Evolutionary conservation across 2,329 filamentous ascomycete species (phyloP), one percentile per base, ranked within the genome.

Genomic region (Gaeumannomyces sp.): DNA sequence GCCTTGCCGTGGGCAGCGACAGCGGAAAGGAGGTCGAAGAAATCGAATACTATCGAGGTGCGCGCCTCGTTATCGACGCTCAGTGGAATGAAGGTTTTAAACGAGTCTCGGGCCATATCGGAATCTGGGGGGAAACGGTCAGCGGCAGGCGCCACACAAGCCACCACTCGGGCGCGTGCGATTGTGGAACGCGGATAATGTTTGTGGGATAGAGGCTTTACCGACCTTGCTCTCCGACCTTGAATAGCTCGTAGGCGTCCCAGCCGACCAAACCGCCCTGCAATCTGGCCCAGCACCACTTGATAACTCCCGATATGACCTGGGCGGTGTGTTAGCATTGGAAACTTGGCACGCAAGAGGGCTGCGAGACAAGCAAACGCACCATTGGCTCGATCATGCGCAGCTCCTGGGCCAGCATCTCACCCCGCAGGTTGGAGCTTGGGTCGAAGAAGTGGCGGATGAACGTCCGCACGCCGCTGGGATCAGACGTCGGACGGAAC

Each of bases 241-340:
- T 93, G 82, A 99, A 99, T 28, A 96, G 84, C 75, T 98, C 93
- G 74, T 99, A 99, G 58, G 92, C 92, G 72, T 97, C 93, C 95
- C 95, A 98, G 65, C 92, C 93, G 50, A 99, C 93, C 19, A 99
- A 88, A 72, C 95, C 95, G 66, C 93, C 92, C 58, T 90, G 87
- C 62, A 99, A 81, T 78, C 95, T 87, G 75, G 92, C 93, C 95
- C 95, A 99, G 77, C 94, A 98, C 95, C 95, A 99, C 81, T 98
- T 99, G 69, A 95, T 83, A 58, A 97, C 93, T 71, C 93, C 95
- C 69, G 93, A 93, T 64, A 99, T 85, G 65, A 96, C 93, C 92
- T 97, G 68, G 35, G 56, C 28, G 60, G 27, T 61, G 62, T 63
- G 70, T 77, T 71, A 76, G 71, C 13, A 2, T 53, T 53, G 45